Evolutionary conservation across 495 filamentous ascomycete genomes (phyloP), one percentile per base, ranked within the genome.

Genomic region (Talaromyces ruber): DNA sequence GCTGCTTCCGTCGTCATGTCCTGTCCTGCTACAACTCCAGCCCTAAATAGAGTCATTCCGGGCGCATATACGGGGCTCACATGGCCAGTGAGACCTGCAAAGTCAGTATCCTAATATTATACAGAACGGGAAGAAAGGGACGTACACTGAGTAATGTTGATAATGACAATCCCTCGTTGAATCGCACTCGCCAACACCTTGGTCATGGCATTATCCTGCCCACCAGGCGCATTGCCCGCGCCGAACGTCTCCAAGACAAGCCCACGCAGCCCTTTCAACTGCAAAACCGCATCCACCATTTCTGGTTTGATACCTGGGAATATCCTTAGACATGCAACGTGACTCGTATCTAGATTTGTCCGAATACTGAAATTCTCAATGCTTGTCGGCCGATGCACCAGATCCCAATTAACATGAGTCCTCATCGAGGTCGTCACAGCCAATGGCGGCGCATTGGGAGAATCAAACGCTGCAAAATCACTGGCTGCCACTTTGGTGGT

Each of bases 1-100:
- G 94, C 94, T 14, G 90, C 93, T 74, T 98, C 94, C 14, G 90
- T 89, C 0, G 94, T 98, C 78, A 98, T 81, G 70, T 98, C 94
- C 61, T 93, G 82, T 5, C 94, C 94, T 65, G 95, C 92, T 0
- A 98, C 90, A 7, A 98, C 90, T 3, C 94, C 94, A 4, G 91
- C 91, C 22, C 84, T 82, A n/a, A 90, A 92, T 12, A 98, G 79
- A 39, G 84, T 85, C 67, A 91, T 94, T n/a, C 89, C 93, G 0
- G 94, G 86, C 16, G 93, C 94, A 74, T 97, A 98, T 14, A 96
- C 81, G 7, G 94, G 89, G 52, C 86, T 93, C 11, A 97, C 94
- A 68, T 87, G 91, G 50, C 94, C 94, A 52, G 85, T 91, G 56
- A 89, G 77, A 70, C 82, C 81, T 84, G 59, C 65, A 22, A 37